Evolutionary conservation across 2,329 filamentous ascomycete genomes (phyloP).

Genomic region (Cladorrhinum sp.): DNA sequence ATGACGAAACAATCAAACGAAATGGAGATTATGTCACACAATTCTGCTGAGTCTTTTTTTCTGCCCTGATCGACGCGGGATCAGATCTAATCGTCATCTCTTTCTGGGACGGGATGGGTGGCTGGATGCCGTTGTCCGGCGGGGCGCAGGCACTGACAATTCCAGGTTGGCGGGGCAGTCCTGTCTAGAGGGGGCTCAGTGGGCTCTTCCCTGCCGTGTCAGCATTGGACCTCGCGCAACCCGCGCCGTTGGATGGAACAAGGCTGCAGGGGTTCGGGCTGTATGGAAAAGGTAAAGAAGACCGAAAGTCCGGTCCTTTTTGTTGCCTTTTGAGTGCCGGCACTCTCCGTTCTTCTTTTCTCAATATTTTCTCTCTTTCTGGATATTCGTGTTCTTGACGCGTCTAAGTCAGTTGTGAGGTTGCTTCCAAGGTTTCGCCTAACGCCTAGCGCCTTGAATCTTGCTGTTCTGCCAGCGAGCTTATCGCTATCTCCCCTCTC

Average conservation of each 20-base stretch:
- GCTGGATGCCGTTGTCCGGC: no score
- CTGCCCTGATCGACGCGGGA: background rate
- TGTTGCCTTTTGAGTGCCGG: background rate
- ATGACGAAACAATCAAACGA: background rate
- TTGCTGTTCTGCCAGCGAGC: background rate
- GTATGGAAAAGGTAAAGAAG: background rate
- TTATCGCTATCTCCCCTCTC: background rate
- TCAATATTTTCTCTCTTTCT: background rate
- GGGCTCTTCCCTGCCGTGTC: background rate
- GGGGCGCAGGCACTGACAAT: no score
- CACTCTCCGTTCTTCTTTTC: background rate
- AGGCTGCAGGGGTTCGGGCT: background rate
- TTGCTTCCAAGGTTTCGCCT: background rate
- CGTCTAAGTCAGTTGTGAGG: no score
- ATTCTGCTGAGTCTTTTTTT: background rate
- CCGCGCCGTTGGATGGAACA: background rate
- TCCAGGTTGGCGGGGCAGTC: no score
- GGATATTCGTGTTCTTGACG: background rate
- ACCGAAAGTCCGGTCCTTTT: background rate
- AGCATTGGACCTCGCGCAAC: background rate
- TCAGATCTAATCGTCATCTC: background rate
- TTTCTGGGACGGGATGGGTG: background rate
- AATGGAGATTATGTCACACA: background rate
- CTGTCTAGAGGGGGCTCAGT: no score
- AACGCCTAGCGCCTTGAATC: background rate